phyloP scores from a whole-genome alignment of 2,329 filamentous ascomycete genomes.

The Helotiales sp. region DNA sequence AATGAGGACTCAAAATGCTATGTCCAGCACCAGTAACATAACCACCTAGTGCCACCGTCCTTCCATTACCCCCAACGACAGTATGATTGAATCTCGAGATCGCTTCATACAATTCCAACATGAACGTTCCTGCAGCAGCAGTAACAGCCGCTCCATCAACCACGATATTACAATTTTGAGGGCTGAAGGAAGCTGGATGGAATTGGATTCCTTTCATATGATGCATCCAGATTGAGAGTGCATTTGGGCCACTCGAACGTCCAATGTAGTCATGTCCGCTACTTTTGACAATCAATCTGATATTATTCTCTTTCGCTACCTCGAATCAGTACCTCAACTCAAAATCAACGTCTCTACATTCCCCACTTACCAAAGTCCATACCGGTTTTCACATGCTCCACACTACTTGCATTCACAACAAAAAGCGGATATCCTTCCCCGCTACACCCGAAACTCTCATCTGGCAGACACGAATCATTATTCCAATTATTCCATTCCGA shows the following conservation, averaged over 20 bases:
- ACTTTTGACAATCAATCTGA: slow-evolving; percentile 12
- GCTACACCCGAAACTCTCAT: slow-evolving; percentile 25
- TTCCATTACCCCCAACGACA: slow-evolving; percentile 3
- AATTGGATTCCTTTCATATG: slow-evolving; percentile 7
- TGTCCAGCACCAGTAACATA: slow-evolving; percentile 17
- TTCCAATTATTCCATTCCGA: slow-evolving; percentile 30
- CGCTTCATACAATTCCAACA: slow-evolving; percentile 1
- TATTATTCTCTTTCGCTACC: slow-evolving; percentile 10
- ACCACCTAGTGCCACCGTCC: slow-evolving; percentile 10
- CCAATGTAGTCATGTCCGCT: slow-evolving; percentile 13
- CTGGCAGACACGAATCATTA: slow-evolving; percentile 38
- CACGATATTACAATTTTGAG: background rate
- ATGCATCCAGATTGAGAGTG: slow-evolving; percentile 19
- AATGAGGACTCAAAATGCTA: slow-evolving; percentile 8
- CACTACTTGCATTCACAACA: slow-evolving; percentile 35
- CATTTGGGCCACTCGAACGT: slow-evolving; percentile 8
- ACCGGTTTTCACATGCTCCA: slow-evolving; percentile 31
- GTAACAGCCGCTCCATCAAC: slow-evolving; percentile 9
- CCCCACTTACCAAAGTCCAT: background rate
- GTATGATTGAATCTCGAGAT: background rate
- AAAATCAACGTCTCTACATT: background rate
- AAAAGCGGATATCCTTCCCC: slow-evolving; percentile 33
- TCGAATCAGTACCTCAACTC: slow-evolving; percentile 24
- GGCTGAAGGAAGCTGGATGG: background rate
- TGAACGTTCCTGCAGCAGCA: slow-evolving; percentile 6